phyloP scores from a whole-genome alignment of 345 rosid genomes.

The Citrus medica region DNA sequence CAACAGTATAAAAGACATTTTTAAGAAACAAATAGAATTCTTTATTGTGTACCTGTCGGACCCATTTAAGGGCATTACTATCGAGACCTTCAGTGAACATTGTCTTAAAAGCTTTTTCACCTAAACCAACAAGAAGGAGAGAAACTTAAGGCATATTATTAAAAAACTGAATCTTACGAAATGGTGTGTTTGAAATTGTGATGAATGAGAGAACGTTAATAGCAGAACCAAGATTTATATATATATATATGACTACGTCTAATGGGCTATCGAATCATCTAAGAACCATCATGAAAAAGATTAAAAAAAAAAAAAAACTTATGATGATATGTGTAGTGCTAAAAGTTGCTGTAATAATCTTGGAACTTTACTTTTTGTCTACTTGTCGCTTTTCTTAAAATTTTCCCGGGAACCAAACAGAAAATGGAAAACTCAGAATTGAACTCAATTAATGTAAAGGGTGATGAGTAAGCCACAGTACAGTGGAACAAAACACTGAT shows the following conservation, averaged over 20 bases:
- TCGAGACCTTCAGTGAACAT: constrained; percentile 53
- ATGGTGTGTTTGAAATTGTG: neutral
- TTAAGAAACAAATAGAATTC: neutral
- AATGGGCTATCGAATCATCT: neutral
- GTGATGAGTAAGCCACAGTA: neutral
- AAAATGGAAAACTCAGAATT: neutral
- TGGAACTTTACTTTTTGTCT: neutral
- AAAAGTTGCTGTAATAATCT: neutral
- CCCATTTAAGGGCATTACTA: constrained; percentile 39
- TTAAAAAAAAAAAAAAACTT: neutral
- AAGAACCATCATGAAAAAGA: neutral
- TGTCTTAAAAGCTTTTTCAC: constrained; percentile 8
- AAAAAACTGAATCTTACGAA: neutral
- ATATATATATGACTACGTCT: neutral
- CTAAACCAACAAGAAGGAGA: constrained; percentile 9
- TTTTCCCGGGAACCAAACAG: constrained; percentile 4
- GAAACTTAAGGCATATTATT: neutral
- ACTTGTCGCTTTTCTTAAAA: neutral
- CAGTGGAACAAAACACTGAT: neutral
- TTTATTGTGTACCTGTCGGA: constrained; percentile 33
- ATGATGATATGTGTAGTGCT: neutral
- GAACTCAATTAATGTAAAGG: neutral
- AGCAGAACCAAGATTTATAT: neutral
- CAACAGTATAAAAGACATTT: neutral
- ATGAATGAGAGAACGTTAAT: neutral